These are phyloP conservation scores for Aspergillus glaucus DNA, from an alignment of 2,329 filamentous ascomycete species.

Conservation along the genomic window DNA sequence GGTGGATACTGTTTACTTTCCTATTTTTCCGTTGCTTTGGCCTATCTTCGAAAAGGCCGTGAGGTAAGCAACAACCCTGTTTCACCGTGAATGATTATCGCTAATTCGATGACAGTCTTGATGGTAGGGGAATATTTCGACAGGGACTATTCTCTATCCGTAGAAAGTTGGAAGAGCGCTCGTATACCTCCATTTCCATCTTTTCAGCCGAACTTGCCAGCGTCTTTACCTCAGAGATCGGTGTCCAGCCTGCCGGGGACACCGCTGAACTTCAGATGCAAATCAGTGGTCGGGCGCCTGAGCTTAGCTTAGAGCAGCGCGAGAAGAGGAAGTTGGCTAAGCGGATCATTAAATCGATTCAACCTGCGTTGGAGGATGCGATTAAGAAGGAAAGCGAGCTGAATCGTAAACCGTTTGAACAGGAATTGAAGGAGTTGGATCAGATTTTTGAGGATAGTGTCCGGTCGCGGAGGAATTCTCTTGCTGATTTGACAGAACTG, in stretches of 20 bases:
- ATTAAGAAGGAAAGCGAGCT: slow-evolving; percentile 77
- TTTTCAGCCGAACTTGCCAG: slow-evolving; percentile 55
- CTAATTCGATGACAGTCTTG: slow-evolving; percentile 34
- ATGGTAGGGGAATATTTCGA: slow-evolving; percentile 49
- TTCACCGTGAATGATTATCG: not conserved
- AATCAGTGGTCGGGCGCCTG: slow-evolving; percentile 43
- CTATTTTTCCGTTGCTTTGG: slow-evolving; percentile 67
- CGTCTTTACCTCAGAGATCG: slow-evolving; percentile 51
- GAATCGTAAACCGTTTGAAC: slow-evolving; percentile 61
- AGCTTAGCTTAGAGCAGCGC: slow-evolving; percentile 58
- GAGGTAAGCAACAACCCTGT: slow-evolving; percentile 54
- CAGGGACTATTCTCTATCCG: slow-evolving; percentile 49
- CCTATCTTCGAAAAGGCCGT: slow-evolving; percentile 75
- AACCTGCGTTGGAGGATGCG: slow-evolving; percentile 69
- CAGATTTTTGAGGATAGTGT: slow-evolving; percentile 63
- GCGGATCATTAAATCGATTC: slow-evolving; percentile 76
- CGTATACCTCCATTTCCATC: slow-evolving; percentile 55
- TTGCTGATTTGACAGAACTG: slow-evolving; percentile 29
- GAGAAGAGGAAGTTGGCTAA: slow-evolving; percentile 82
- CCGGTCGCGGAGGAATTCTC: slow-evolving; percentile 46
- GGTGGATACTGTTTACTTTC: slow-evolving; percentile 87
- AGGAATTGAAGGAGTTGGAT: slow-evolving; percentile 67
- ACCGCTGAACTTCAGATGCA: slow-evolving; percentile 44
- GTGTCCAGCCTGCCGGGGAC: slow-evolving; percentile 42
- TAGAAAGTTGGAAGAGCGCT: slow-evolving; percentile 48